Conservation (phyloP, 768 basidiomycete genomes). For the Strobilomyces dryophilus region DNA sequence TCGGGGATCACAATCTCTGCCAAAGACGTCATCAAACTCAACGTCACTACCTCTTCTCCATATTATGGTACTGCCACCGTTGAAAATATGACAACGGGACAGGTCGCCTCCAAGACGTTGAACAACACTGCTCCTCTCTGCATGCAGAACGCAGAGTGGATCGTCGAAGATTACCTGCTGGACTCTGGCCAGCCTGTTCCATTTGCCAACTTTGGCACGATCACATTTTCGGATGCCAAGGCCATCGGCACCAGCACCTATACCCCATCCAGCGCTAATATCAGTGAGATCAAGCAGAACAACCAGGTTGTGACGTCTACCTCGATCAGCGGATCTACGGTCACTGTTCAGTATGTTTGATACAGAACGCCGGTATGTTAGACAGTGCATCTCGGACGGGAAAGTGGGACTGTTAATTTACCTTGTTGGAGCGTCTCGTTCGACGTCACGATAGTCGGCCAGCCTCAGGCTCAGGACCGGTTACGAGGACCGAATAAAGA, state of each 20-base stretch:
- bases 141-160: conserved; percentile 11
- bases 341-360: background rate
- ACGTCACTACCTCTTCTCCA: background rate
- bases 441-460: too few relatives aligned
- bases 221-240: background rate
- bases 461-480: too few relatives aligned
- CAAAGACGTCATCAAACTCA: conserved; percentile 9
- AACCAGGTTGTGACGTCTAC: conserved; percentile 1
- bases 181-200: background rate
- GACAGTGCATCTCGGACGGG: too few relatives aligned
- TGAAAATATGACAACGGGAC: background rate
- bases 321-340: background rate
- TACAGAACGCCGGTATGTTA: too few relatives aligned
- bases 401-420: too few relatives aligned
- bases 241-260: background rate
- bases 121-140: background rate
- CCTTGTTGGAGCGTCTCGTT: too few relatives aligned
- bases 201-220: conserved; percentile 5
- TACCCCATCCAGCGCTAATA: background rate
- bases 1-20: background rate
- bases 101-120: background rate
- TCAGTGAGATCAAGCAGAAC: conserved; percentile 2
- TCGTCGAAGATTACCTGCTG: background rate
- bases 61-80: background rate
- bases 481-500: too few relatives aligned